phyloP scores from a whole-genome alignment of 2,329 filamentous ascomycete genomes.

The Grosmannia serpens region DNA sequence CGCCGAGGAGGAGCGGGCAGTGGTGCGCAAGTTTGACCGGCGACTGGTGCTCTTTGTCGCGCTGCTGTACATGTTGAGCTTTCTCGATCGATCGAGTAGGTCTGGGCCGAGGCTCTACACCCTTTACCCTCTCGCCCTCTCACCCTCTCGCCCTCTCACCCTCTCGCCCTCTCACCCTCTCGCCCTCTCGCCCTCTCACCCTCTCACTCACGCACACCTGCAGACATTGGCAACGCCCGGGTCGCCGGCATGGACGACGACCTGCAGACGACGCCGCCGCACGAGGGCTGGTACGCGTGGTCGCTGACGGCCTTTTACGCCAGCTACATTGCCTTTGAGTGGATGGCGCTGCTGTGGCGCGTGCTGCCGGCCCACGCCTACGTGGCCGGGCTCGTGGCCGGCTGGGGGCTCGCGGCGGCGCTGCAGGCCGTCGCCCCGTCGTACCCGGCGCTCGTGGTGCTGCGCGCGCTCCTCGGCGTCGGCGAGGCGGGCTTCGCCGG shows the following conservation, averaged over 20 bases:
- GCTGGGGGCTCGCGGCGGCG: conserved; percentile 71
- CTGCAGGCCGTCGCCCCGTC: conserved; percentile 56
- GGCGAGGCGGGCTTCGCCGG: conserved; percentile 56
- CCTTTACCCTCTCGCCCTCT: neutral
- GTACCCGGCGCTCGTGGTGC: conserved; percentile 45
- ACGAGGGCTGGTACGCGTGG: conserved; percentile 45
- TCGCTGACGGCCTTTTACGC: conserved; percentile 50
- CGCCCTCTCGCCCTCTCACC: neutral
- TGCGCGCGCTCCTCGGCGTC: conserved; percentile 47
- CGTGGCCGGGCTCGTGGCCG: conserved; percentile 51
- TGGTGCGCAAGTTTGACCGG: conserved; percentile 66
- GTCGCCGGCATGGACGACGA: conserved; percentile 54
- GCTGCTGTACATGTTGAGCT: conserved; percentile 72
- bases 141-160: neutral
- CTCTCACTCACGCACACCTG: neutral
- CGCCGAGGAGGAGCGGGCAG: conserved; percentile 57
- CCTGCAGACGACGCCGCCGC: conserved; percentile 37
- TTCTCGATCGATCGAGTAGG: conserved; percentile 73
- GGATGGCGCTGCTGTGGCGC: conserved; percentile 53
- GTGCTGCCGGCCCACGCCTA: conserved; percentile 49
- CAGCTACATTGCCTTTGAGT: conserved; percentile 52
- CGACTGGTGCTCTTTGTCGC: conserved; percentile 71
- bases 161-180: neutral
- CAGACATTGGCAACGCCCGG: conserved; percentile 51
- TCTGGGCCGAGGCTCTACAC: conserved; percentile 25